Conservation (phyloP, 352 stramenopile genomes). For the Phytophthora cactorum region DNA sequence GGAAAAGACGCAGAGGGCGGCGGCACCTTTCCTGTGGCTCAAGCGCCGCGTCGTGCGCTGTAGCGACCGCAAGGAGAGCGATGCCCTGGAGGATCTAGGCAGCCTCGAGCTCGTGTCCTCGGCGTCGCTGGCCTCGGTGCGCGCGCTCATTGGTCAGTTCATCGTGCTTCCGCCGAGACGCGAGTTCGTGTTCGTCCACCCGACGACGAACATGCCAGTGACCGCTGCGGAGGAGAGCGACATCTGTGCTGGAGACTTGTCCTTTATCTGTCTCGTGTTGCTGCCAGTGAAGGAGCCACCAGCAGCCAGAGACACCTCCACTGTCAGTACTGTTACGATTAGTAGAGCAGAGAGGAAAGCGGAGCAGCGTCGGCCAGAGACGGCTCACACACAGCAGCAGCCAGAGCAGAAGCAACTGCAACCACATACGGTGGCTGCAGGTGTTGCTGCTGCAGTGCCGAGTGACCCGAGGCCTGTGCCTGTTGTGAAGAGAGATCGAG, state of each 20-base stretch:
- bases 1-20: neutral
- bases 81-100: conserved; percentile 16
- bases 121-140: conserved; percentile 17
- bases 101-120: conserved; percentile 23
- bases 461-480: neutral
- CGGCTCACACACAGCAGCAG: neutral
- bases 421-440: neutral
- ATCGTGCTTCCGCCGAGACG: conserved; percentile 16
- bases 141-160: conserved; percentile 20
- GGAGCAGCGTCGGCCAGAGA: conserved; percentile 2
- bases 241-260: neutral
- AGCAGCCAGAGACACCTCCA: neutral
- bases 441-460: neutral
- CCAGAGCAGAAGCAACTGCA: neutral
- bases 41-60: conserved; percentile 20
- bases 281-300: conserved; percentile 5
- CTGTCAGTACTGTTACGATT: neutral
- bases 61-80: conserved; percentile 1
- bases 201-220: conserved; percentile 18
- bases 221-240: conserved; percentile 5
- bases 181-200: conserved; percentile 25
- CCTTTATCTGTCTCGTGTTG: conserved; percentile 24
- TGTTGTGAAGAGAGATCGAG: neutral
- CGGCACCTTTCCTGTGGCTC: conserved; percentile 15
- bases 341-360: neutral